Conservation (phyloP, 306 rosid genomes). For the Inga leiocalycina region DNA sequence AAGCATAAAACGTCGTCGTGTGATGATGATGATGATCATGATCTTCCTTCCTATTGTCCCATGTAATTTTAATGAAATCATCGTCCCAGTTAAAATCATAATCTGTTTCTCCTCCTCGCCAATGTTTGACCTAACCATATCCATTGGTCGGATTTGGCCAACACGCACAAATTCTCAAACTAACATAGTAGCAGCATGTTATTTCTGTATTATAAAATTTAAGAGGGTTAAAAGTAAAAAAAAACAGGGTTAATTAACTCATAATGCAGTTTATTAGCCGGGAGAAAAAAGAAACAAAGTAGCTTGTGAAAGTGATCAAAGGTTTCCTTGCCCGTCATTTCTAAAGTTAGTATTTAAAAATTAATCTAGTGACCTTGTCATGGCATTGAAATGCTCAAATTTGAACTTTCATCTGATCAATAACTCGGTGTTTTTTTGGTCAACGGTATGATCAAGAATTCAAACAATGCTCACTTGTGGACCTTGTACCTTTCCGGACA, state of each 20-base stretch:
- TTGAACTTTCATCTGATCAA: neutral
- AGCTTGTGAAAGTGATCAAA: neutral
- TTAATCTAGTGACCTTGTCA: neutral
- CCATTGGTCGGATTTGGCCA: neutral
- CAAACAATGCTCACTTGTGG: neutral
- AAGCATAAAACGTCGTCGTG: too few relatives aligned
- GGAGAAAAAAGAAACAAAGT: neutral
- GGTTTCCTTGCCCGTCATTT: too few relatives aligned
- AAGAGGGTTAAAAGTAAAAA: neutral
- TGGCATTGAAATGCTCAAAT: neutral
- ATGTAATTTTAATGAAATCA: neutral
- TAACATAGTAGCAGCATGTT: neutral
- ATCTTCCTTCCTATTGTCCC: neutral
- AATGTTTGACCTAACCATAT: neutral
- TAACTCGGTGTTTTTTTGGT: neutral
- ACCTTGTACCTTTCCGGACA: neutral
- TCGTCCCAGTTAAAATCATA: neutral
- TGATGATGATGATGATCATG: too few relatives aligned
- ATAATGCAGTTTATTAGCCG: neutral
- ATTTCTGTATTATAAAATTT: neutral
- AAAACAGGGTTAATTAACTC: neutral
- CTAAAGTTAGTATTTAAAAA: neutral
- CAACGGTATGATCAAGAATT: neutral
- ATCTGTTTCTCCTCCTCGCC: neutral
- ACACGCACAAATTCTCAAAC: neutral